phyloP scores from a whole-genome alignment of 1,139 yeast genomes.

The Saccharomyces hybrid region DNA sequence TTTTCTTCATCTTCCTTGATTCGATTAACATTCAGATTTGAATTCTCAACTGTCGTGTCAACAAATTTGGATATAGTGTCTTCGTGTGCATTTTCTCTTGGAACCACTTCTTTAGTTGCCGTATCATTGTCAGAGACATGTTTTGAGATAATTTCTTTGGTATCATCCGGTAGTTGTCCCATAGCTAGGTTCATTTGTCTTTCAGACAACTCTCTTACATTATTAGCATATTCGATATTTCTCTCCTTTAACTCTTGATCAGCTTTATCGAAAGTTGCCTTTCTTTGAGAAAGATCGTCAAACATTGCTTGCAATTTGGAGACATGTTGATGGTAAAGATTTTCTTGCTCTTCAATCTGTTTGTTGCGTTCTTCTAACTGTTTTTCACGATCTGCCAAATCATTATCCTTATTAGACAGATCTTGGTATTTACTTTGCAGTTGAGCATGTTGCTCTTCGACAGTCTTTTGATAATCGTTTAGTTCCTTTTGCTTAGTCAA shows the following conservation, averaged over 20 bases:
- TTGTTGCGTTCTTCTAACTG: slow-evolving; percentile 31
- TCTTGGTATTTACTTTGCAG: slow-evolving; percentile 34
- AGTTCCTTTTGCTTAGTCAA: slow-evolving; percentile 33
- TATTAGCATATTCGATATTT: slow-evolving; percentile 35
- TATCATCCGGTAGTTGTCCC: slow-evolving; percentile 31
- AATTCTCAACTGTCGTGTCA: slow-evolving; percentile 21
- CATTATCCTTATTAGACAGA: slow-evolving; percentile 18
- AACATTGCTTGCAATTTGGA: slow-evolving; percentile 31
- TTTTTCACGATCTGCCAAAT: slow-evolving; percentile 28
- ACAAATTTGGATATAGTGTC: slow-evolving; percentile 22
- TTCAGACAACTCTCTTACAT: slow-evolving; percentile 34
- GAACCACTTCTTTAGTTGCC: background rate
- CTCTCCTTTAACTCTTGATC: slow-evolving; percentile 35
- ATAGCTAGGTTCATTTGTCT: slow-evolving; percentile 32
- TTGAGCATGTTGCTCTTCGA: slow-evolving; percentile 35
- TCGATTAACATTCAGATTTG: slow-evolving; percentile 11
- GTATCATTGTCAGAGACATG: slow-evolving; percentile 3
- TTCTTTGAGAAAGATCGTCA: slow-evolving; percentile 32
- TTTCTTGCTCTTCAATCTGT: slow-evolving; percentile 33
- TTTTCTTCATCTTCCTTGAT: slow-evolving; percentile 22
- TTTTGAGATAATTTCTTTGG: slow-evolving; percentile 31
- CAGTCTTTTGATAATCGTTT: slow-evolving; percentile 33
- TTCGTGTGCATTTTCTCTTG: slow-evolving; percentile 7
- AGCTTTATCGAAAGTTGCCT: slow-evolving; percentile 33
- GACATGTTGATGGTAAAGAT: slow-evolving; percentile 33